A percentile compares a stretch with the other conserved stretches of the same genome.
Conservation (phyloP, 768 basidiomycete genomes). For the Trametes cingulata region DNA sequence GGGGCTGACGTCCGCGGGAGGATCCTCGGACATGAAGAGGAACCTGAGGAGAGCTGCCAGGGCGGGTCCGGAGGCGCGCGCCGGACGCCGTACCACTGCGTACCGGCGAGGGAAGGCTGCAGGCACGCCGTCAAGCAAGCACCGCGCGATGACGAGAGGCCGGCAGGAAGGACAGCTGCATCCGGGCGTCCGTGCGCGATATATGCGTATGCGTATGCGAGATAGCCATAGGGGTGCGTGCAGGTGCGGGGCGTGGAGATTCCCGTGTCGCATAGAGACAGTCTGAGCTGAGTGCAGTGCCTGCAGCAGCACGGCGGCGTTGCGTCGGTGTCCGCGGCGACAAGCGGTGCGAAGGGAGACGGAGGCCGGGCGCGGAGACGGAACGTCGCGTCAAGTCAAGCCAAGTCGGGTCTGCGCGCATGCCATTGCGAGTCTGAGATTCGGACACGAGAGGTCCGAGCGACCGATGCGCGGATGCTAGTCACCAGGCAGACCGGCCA, state of each 20-base stretch:
- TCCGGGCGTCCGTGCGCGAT: too few species aligned
- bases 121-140: too few species aligned
- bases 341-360: not conserved
- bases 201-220: too few species aligned
- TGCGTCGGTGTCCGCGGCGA: not conserved
- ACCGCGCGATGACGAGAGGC: too few species aligned
- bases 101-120: not conserved
- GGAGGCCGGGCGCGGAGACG: not conserved
- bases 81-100: not conserved
- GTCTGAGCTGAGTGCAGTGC: too few species aligned
- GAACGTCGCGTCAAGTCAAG: too few species aligned
- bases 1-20: slow-evolving; percentile 11
- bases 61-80: slow-evolving; percentile 1
- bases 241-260: not conserved
- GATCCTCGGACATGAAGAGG: slow-evolving; percentile 6
- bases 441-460: too few species aligned
- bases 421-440: not conserved
- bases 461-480: not conserved
- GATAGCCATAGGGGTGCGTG: too few species aligned
- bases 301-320: too few species aligned
- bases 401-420: not conserved
- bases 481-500: not conserved
- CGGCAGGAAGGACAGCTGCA: too few species aligned
- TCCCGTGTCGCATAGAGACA: not conserved
- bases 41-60: too few species aligned